Percentiles rank a stretch among this genome's conserved stretches.
Evolutionary conservation across 805 yeast species (phyloP).

Genomic region (Pichia nanzhaoensis): DNA sequence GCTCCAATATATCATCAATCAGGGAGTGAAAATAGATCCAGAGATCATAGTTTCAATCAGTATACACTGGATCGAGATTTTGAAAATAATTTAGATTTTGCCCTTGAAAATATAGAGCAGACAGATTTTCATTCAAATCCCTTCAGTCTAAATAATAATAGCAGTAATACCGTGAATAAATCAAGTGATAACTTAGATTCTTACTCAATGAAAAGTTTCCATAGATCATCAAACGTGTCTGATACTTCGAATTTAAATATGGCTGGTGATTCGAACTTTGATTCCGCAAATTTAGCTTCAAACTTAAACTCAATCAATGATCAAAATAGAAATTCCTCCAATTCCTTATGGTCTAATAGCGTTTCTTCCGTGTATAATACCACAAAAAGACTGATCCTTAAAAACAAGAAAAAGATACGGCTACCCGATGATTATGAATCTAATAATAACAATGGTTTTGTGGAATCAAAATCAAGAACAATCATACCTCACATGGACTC

Average conservation of each 20-base stretch:
- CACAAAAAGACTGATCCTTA: conserved; percentile 23
- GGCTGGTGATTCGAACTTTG: neutral
- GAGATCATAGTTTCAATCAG: conserved; percentile 30
- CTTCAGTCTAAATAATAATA: conserved; percentile 1
- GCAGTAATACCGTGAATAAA: conserved; percentile 10
- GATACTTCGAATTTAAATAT: conserved; percentile 6
- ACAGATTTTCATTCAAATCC: conserved; percentile 28
- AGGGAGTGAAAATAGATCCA: neutral
- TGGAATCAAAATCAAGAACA: conserved; percentile 21
- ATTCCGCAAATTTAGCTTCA: neutral
- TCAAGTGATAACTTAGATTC: conserved; percentile 27
- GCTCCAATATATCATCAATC: neutral
- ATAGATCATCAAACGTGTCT: neutral
- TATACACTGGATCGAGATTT: conserved; percentile 51
- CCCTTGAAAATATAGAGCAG: conserved; percentile 46
- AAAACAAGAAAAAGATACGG: conserved; percentile 23
- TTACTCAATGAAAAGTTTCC: conserved; percentile 27
- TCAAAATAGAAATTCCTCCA: conserved; percentile 9
- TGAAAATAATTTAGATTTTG: conserved; percentile 60
- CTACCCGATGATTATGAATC: conserved; percentile 19
- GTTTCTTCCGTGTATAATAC: conserved; percentile 24
- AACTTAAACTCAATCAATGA: neutral
- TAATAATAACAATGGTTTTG: conserved; percentile 11
- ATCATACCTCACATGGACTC: conserved; percentile 35
- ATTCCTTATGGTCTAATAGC: conserved; percentile 28